Base-by-base conservation (phyloP, 345 rosid species). In the Arabidopsis arenosa region DNA sequence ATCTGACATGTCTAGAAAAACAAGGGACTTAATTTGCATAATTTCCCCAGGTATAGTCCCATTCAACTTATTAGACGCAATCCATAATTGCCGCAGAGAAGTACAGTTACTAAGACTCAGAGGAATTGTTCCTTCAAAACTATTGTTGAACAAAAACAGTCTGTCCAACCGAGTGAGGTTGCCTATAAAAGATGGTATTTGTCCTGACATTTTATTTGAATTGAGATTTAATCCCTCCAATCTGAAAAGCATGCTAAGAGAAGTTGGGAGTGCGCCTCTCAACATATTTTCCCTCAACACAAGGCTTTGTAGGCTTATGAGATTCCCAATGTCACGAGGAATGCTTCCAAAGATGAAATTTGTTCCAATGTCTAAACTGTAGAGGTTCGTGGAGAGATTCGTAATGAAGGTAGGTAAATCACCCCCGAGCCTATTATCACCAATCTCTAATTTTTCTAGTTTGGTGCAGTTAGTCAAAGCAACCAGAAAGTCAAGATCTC, bases 381-480 rank as follows among this genome's bases (percentile, higher is more conserved):
- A 0, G 15, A 69, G 41, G 12, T 28, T 26, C 0, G 2, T 41
- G 7, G 73, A 69, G 1, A 69, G 15, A 30, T 69, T 69, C 7
- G 10, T 11, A 28, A 41, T 55, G 12, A 54, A 41, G 5, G 28
- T 6, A 43, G 64, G 54, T 6, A 71, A 47, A 0, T 47, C 23
- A 7, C 52, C 76, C 0, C 61, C 52, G 2, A 62, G 36, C 51
- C 2, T 60, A n/a, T 62, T 72, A 0, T 2, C 4, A 18, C n/a
- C 3, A 9, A 72, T 10, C 7, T 3, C 6, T 23, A 72, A 23
- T 0, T 0, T 8, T 0, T 23, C 2, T 40, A 72, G 51, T 13
- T 37, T n/a, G 2, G 68, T 72, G 69, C 76, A 72, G 18, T 72
- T 72, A 63, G 41, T 37, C 39, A 71, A 9, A 40, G 17, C 6